A percentile compares a stretch with the other conserved stretches of the same genome.
These are phyloP conservation scores for Fimicolochytrium jonesii DNA, from an alignment of 192 early-diverging fungal genomes.

Conservation along the genomic window DNA sequence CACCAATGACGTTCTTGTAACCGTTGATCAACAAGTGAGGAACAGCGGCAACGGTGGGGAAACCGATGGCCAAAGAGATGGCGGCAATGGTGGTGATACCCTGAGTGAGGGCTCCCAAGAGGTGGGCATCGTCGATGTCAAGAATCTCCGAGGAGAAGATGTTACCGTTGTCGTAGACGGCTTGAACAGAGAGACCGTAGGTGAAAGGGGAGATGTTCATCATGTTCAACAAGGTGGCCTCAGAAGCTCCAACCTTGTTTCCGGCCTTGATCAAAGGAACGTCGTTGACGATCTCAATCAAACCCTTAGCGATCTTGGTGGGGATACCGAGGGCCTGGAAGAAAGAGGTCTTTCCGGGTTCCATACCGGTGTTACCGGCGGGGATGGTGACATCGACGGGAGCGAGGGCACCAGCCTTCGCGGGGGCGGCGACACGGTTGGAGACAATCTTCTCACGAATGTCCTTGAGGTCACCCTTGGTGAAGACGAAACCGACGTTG, in stretches of 20 bases:
- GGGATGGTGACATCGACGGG: slow-evolving; percentile 91
- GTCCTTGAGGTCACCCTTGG: slow-evolving; percentile 93
- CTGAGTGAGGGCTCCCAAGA: slow-evolving; percentile 75
- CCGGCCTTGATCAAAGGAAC: slow-evolving; percentile 88
- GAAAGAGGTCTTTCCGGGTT: slow-evolving; percentile 99
- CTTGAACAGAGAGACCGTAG: slow-evolving; percentile 91
- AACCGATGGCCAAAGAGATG: slow-evolving; percentile 67
- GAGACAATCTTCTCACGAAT: slow-evolving; percentile 84
- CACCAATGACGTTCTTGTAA: slow-evolving; percentile 94
- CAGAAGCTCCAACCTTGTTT: slow-evolving; percentile 94
- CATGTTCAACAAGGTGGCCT: slow-evolving; percentile 99
- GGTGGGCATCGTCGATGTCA: slow-evolving; percentile 90
- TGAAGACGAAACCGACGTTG: slow-evolving; percentile 99
- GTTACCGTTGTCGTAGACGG: slow-evolving; percentile 91
- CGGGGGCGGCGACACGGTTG: slow-evolving; percentile 97
- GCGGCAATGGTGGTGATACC: slow-evolving; percentile 95
- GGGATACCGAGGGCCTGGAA: slow-evolving; percentile 99
- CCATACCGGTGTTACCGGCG: slow-evolving; percentile 99
- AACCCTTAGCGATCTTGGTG: slow-evolving; percentile 99
- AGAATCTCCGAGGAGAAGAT: slow-evolving; percentile 83
- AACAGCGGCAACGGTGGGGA: slow-evolving; percentile 66
- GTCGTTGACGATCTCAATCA: slow-evolving; percentile 98
- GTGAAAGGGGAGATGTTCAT: slow-evolving; percentile 99
- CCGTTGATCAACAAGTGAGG: slow-evolving; percentile 96
- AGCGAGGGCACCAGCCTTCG: slow-evolving; percentile 91